Evolutionary conservation across 306 rosid genomes (phyloP), one percentile per base, ranked within the genome.

Genomic region (Sindora glabra): DNA sequence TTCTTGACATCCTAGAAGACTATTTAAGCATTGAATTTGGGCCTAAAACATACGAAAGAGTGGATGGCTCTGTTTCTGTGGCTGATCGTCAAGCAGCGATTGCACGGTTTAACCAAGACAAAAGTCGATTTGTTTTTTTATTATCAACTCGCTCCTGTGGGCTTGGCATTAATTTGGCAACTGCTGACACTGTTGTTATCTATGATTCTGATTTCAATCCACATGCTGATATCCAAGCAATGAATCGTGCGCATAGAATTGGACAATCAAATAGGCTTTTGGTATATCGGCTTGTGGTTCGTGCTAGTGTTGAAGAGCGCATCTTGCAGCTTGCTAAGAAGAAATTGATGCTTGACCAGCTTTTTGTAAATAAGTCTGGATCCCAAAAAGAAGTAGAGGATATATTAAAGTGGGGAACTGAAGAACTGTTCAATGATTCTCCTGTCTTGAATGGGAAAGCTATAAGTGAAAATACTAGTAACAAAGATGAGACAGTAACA

Each of bases 181-280:
- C 95, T 27, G 99, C 99, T 34, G 99, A 94, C 83, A 94, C 99
- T 19, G 99, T 94, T 71, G 89, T 94, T 69, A 94, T 94, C 58
- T 94, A 94, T 75, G 99, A 94, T 77, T 94, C 99, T 64, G 99
- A 94, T 81, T 94, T 94, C 76, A 94, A 94, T 50, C 99, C 99
- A 6, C 99, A 94, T 82, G 99, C 99, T 58, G 99, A 94, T 79
- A 94, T 94, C 74, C 99, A 94, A 74, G 99, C 99, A 57, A 94
- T 94, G 99, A 94, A 94, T 74, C 94, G 99, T 30, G 99, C 99
- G 37, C 99, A 94, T 76, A 91, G 99, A 72, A 94, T 94, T 75
- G 99, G 99, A 54, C 99, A 94, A 68, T 94, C 99, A 61, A 94
- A 94, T 10, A 89, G 97, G 68, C 99, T 94, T 64, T 61, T 94